A percentile compares a stretch with the other conserved stretches of the same genome.
phyloP scores from a whole-genome alignment of 371 early-diverging fungal genomes.

The Capniomyces stellatus region DNA sequence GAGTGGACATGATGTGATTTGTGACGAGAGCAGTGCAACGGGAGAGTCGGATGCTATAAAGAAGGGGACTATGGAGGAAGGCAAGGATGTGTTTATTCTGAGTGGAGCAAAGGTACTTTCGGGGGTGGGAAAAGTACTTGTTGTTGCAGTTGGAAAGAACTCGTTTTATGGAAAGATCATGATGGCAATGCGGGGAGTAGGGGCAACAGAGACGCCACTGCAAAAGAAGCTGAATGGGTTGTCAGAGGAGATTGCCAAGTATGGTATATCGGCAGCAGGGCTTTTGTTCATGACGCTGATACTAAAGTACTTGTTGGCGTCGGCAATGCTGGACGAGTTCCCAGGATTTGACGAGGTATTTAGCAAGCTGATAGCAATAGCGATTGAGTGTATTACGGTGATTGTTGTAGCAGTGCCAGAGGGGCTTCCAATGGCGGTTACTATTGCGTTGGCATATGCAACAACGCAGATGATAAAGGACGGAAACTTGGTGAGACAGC shows the following conservation, averaged over 20 bases:
- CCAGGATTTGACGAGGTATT: constrained; percentile 37
- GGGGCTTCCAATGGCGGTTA: constrained; percentile 94
- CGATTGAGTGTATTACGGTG: constrained; percentile 71
- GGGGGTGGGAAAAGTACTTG: constrained; percentile 68
- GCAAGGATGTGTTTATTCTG: constrained; percentile 65
- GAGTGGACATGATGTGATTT: constrained; percentile 57
- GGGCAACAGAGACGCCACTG: constrained; percentile 69
- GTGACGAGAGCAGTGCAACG: constrained; percentile 82
- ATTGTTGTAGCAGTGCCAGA: constrained; percentile 97
- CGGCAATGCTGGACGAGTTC: constrained; percentile 32
- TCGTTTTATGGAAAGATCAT: constrained; percentile 67
- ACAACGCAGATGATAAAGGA: constrained; percentile 85
- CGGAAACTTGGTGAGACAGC: constrained; percentile 80
- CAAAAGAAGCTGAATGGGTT: constrained; percentile 69
- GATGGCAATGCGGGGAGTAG: constrained; percentile 49
- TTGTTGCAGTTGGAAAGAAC: constrained; percentile 68
- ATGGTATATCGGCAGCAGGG: constrained; percentile 63
- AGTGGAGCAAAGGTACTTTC: constrained; percentile 81
- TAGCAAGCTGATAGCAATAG: constrained; percentile 49
- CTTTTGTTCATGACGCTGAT: constrained; percentile 58
- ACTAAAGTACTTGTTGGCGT: constrained; percentile 57
- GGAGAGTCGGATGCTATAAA: constrained; percentile 79
- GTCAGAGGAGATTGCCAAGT: constrained; percentile 82
- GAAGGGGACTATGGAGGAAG: constrained; percentile 35
- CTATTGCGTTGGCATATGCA: constrained; percentile 90